These are phyloP conservation scores for Cryptococcus sp. DNA, from an alignment of 1,284 basidiomycete species.

Conservation along the genomic window DNA sequence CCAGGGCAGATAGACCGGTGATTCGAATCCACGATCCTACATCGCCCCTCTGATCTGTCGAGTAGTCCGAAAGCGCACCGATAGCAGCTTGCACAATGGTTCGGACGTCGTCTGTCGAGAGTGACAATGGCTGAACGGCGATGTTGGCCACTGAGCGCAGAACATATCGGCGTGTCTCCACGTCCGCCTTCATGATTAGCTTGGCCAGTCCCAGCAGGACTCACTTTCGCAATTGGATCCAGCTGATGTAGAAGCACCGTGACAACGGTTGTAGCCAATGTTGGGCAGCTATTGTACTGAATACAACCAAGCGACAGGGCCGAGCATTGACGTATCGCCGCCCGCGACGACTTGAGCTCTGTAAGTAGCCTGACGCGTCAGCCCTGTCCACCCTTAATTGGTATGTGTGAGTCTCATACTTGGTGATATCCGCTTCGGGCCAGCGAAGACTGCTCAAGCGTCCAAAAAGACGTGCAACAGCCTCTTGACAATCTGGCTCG, in stretches of 20 bases:
- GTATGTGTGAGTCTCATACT: slow-evolving; percentile 56
- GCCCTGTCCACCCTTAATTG: not conserved
- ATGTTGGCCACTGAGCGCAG: slow-evolving; percentile 31
- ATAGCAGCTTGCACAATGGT: slow-evolving; percentile 45
- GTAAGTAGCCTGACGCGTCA: slow-evolving; percentile 56
- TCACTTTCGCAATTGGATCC: slow-evolving; percentile 24
- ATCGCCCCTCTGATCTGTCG: slow-evolving; percentile 90
- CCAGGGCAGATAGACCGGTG: slow-evolving; percentile 57
- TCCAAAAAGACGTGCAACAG: slow-evolving; percentile 63
- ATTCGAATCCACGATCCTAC: slow-evolving; percentile 95
- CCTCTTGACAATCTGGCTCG: slow-evolving; percentile 64
- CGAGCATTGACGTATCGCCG: slow-evolving; percentile 66
- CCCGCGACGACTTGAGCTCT: slow-evolving; percentile 55
- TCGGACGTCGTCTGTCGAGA: not conserved
- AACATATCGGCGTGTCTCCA: slow-evolving; percentile 42
- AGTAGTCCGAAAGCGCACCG: slow-evolving; percentile 77
- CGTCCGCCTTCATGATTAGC: slow-evolving; percentile 26
- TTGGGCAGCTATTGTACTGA: slow-evolving; percentile 57
- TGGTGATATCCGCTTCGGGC: slow-evolving; percentile 59
- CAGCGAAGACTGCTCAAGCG: slow-evolving; percentile 63
- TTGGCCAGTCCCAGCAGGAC: not conserved
- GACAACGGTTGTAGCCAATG: slow-evolving; percentile 7
- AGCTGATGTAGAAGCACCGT: slow-evolving; percentile 25
- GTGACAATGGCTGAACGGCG: slow-evolving; percentile 7
- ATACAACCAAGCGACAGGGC: slow-evolving; percentile 69